Evolutionary conservation across 1,284 basidiomycete genomes (phyloP).

Genomic region (Cryptococcus floricola): DNA sequence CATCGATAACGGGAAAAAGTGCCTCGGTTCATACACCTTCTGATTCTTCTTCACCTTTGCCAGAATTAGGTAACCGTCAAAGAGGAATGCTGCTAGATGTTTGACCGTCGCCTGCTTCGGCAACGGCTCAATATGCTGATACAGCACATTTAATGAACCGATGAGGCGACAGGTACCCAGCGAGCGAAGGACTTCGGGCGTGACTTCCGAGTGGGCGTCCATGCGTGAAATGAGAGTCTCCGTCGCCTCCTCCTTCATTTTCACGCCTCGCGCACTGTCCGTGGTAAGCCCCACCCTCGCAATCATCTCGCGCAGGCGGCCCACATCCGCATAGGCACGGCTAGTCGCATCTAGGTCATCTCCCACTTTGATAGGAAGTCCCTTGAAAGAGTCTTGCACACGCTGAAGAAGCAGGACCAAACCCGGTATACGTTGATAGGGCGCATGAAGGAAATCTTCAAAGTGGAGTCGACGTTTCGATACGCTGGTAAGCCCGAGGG

Average conservation of each 20-base stretch:
- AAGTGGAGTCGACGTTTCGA: background rate
- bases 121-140: constrained; percentile 55
- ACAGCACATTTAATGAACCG: constrained; percentile 77
- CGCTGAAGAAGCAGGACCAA: constrained; percentile 51
- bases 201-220: constrained; percentile 42
- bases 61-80: constrained; percentile 75
- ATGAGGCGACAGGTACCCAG: constrained; percentile 71
- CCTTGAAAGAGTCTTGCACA: background rate
- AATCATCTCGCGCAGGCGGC: constrained; percentile 52
- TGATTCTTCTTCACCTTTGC: constrained; percentile 72
- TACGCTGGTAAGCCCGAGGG: too few species aligned
- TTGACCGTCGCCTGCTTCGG: constrained; percentile 63
- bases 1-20: constrained; percentile 74
- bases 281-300: constrained; percentile 58
- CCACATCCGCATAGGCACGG: constrained; percentile 22
- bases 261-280: constrained; percentile 55
- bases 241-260: constrained; percentile 64
- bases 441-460: constrained; percentile 32
- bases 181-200: constrained; percentile 59
- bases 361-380: background rate
- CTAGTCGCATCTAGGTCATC: background rate
- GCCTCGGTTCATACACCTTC: constrained; percentile 73
- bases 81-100: constrained; percentile 84
- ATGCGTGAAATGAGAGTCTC: constrained; percentile 68
- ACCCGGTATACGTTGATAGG: constrained; percentile 81